Conservation (phyloP, 176 grass and related monocot genomes). For the Cenchrus americanus region DNA sequence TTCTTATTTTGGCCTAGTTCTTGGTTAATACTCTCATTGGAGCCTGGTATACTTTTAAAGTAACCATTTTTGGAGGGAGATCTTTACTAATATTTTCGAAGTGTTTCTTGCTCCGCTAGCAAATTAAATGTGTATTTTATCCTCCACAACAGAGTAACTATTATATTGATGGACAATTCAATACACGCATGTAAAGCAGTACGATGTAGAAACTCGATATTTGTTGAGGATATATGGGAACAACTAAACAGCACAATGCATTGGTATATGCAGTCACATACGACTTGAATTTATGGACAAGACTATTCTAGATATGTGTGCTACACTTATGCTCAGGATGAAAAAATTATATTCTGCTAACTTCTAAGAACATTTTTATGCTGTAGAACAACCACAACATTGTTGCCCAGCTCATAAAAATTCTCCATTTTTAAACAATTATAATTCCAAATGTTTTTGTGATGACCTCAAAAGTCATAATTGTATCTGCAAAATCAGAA, state of each 20-base stretch:
- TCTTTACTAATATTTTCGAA: background rate
- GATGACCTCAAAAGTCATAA: background rate
- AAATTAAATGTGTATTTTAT: background rate
- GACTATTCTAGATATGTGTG: background rate
- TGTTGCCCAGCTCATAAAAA: background rate
- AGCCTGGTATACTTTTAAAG: background rate
- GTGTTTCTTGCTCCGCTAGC: background rate
- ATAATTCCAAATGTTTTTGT: background rate
- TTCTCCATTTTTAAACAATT: conserved; percentile 1
- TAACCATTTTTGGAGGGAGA: background rate
- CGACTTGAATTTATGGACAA: too few relatives aligned
- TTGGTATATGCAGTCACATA: background rate
- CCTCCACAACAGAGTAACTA: background rate
- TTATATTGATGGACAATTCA: background rate
- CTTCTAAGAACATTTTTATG: background rate
- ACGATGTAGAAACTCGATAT: background rate
- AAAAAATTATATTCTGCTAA: too few relatives aligned
- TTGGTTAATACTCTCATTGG: background rate
- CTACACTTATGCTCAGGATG: too few relatives aligned
- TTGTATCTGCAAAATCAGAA: background rate
- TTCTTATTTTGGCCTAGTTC: conserved; percentile 9
- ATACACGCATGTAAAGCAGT: background rate
- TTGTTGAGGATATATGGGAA: background rate
- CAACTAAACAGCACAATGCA: background rate
- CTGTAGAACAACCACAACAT: conserved; percentile 8